A percentile compares a stretch with the other conserved stretches of the same genome.
Evolutionary conservation across 1,284 basidiomycete species (phyloP).

Genomic region (Malassezia restricta): DNA sequence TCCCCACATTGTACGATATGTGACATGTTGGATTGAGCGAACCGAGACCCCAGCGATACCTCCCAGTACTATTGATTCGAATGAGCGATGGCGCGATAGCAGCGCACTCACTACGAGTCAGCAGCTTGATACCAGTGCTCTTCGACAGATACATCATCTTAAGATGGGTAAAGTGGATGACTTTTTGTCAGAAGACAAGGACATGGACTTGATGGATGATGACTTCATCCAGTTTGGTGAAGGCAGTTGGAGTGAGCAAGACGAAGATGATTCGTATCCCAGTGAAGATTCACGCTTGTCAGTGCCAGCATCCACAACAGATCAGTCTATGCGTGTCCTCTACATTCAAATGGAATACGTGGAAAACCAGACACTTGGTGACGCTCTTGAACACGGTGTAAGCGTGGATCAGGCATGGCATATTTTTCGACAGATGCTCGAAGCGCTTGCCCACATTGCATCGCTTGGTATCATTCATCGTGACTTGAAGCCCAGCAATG

Average conservation of each 20-base stretch:
- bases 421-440: slow-evolving; percentile 78
- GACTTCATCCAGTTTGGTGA: slow-evolving; percentile 14
- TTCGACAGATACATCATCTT: slow-evolving; percentile 6
- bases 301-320: neutral
- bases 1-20: slow-evolving; percentile 76
- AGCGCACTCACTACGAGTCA: slow-evolving; percentile 13
- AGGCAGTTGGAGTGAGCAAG: neutral
- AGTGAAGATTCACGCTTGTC: neutral
- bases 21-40: slow-evolving; percentile 44
- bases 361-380: slow-evolving; percentile 40
- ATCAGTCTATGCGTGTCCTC: slow-evolving; percentile 51
- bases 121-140: slow-evolving; percentile 12
- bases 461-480: slow-evolving; percentile 77
- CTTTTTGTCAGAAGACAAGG: slow-evolving; percentile 19
- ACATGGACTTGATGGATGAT: neutral
- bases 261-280: neutral
- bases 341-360: slow-evolving; percentile 72
- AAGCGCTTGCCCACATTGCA: slow-evolving; percentile 74
- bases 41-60: slow-evolving; percentile 20
- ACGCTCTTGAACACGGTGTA: slow-evolving; percentile 41
- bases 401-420: slow-evolving; percentile 64
- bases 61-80: neutral
- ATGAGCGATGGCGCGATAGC: neutral
- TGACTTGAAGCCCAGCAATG: slow-evolving; percentile 51
- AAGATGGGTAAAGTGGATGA: slow-evolving; percentile 25